A percentile compares a stretch with the other conserved stretches of the same genome.
Conservation (phyloP, 192 early-diverging fungal genomes). For the Ambispora gerdemannii region DNA sequence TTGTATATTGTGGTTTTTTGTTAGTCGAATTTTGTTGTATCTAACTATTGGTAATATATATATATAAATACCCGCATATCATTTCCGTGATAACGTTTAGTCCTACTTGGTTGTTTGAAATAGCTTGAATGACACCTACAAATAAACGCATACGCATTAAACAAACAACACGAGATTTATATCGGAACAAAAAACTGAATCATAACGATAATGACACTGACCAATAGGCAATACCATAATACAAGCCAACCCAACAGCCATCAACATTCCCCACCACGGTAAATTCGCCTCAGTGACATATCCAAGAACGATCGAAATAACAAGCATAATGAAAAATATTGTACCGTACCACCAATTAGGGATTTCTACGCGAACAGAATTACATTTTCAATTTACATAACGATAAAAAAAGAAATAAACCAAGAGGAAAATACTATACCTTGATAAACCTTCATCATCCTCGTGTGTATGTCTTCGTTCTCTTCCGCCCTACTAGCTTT, state of each 20-base stretch:
- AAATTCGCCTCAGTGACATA: slow-evolving; percentile 37
- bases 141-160: slow-evolving; percentile 60
- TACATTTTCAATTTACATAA: not conserved
- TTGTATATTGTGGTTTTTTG: slow-evolving; percentile 64
- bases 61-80: slow-evolving; percentile 46
- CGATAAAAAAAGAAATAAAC: not conserved
- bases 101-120: slow-evolving; percentile 51
- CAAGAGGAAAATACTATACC: not conserved
- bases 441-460: slow-evolving; percentile 41
- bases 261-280: slow-evolving; percentile 50
- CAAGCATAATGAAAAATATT: slow-evolving; percentile 39
- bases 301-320: slow-evolving; percentile 37
- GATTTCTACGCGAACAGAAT: slow-evolving; percentile 35
- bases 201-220: not conserved
- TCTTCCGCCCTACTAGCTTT: slow-evolving; percentile 26
- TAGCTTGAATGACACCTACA: slow-evolving; percentile 62
- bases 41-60: slow-evolving; percentile 36
- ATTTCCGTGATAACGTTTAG: slow-evolving; percentile 61
- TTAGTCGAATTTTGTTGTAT: too few species aligned
- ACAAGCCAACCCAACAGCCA: slow-evolving; percentile 41
- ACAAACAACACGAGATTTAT: slow-evolving; percentile 42
- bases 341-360: slow-evolving; percentile 52
- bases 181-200: not conserved
- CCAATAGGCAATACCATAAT: slow-evolving; percentile 56
- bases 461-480: slow-evolving; percentile 41